A percentile compares a stretch with the other conserved stretches of the same genome.
Conservation (phyloP, 345 rosid species). For the Fremontodendron californicum region DNA sequence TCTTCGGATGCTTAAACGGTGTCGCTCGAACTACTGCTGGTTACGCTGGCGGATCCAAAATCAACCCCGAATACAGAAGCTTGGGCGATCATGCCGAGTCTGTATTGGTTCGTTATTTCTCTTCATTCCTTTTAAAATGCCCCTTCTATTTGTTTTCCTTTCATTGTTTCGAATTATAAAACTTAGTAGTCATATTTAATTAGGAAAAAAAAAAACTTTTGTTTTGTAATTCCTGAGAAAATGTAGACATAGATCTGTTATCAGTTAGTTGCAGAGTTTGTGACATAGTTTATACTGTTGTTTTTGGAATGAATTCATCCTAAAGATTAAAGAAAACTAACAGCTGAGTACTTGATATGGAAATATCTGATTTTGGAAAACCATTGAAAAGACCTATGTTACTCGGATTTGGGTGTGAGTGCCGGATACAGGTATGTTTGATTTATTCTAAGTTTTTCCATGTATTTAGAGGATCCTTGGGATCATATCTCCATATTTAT, state of each 20-base stretch:
- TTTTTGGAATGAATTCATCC: background rate
- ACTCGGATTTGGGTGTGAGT: too few species aligned
- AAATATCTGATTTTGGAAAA: background rate
- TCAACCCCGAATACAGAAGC: conserved; percentile 76
- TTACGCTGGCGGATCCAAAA: conserved; percentile 73
- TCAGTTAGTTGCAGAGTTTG: background rate
- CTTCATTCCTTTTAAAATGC: background rate
- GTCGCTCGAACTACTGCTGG: conserved; percentile 70
- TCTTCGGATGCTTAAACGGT: conserved; percentile 81
- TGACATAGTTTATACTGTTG: background rate
- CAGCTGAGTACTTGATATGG: too few species aligned
- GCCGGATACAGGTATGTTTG: too few species aligned
- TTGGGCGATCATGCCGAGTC: conserved; percentile 82
- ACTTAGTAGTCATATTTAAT: background rate
- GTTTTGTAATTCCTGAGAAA: background rate
- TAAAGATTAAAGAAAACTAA: background rate
- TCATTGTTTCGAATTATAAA: background rate
- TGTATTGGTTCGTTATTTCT: conserved; percentile 51
- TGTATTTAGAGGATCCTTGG: too few species aligned
- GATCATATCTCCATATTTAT: too few species aligned
- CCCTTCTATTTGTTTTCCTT: background rate
- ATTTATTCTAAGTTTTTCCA: too few species aligned
- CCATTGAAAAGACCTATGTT: too few species aligned
- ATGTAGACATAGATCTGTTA: background rate
- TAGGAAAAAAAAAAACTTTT: too few species aligned